These are phyloP conservation scores for Leonotis leonurus DNA, from an alignment of 257 asterid species.

Conservation along the genomic window DNA sequence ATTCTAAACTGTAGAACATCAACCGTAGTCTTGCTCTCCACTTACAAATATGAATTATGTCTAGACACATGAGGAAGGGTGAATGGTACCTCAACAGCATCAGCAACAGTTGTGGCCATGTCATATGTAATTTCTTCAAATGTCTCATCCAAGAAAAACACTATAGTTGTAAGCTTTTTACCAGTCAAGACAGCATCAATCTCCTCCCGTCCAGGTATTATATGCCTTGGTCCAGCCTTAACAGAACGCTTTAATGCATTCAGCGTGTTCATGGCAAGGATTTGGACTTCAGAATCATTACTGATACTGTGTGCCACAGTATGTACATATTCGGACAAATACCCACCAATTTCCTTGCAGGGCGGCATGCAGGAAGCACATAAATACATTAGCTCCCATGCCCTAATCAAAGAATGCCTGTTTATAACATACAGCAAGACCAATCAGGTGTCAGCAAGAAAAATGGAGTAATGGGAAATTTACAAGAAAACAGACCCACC, in stretches of 20 bases:
- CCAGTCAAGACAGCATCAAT: constrained; percentile 90
- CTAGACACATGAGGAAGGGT: constrained; percentile 1
- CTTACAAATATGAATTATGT: not conserved
- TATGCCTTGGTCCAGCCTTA: constrained; percentile 93
- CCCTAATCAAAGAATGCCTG: constrained; percentile 71
- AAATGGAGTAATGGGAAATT: not conserved
- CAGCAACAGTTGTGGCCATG: constrained; percentile 94
- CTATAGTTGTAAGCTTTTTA: constrained; percentile 90
- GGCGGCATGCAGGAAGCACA: constrained; percentile 99
- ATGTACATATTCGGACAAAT: constrained; percentile 76
- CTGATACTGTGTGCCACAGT: constrained; percentile 57
- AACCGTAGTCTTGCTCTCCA: not conserved
- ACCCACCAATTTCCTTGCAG: constrained; percentile 90
- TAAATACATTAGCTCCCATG: constrained; percentile 94
- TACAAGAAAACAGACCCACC: constrained; percentile 1
- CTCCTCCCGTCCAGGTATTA: constrained; percentile 90
- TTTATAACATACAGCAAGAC: constrained; percentile 13
- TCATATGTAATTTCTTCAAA: constrained; percentile 95
- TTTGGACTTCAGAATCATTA: constrained; percentile 80
- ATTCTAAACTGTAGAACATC: constrained; percentile 4
- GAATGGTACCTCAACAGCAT: constrained; percentile 85
- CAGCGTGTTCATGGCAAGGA: constrained; percentile 69
- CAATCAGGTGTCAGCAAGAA: constrained; percentile 14
- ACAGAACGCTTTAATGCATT: constrained; percentile 84
- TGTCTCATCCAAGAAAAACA: constrained; percentile 95